Base-by-base conservation (phyloP, 1,139 yeast species). In the Petasospora rhodanensis region DNA sequence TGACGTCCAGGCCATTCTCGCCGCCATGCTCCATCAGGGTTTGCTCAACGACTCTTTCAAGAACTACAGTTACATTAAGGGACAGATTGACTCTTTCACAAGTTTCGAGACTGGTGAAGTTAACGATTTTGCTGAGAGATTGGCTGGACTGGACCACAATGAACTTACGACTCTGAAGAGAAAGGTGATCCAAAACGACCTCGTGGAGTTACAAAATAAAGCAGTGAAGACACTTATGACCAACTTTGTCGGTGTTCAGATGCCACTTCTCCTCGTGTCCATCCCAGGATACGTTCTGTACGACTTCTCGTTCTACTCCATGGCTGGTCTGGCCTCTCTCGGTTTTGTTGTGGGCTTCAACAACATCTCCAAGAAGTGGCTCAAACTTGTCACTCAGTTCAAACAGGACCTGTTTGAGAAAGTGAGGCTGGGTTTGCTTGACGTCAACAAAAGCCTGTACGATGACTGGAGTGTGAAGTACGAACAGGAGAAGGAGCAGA, bases 321-420 rank as follows among this genome's bases (percentile, higher is more conserved):
- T 56, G 61, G 43, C 49, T 20, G 53, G 58, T 1, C 28, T 58
- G 10, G 55, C 54, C 3, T 48, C 52, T 11, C 34, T 58, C 5
- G 62, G 62, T 15, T 19, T 49, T 6, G 50, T 49, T 3, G 26
- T 52, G n/a, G 62, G 62, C 0, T 46, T 57, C 27, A 53, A 49
- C 26, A 54, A 53, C 30, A 51, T 56, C 14, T 46, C 56, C 16
- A 48, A 49, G 19, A 27, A 40, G 9, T 57, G 61, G 61, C 29
- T 47, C 9, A 32, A 31, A 10, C 22, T 41, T 4, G 31, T 49
- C 7, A 33, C 37, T 7, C 37, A 34, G 13, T 52, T 51, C 41
- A 46, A 51, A 23, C 29, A 25, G 13, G 43, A 45, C 4, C 33
- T 53, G 10, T 42, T 46, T 26, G 56, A 52, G 25, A 41, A 43